A percentile compares a stretch with the other conserved stretches of the same genome.
These are phyloP conservation scores for Mycena venus DNA, from an alignment of 768 basidiomycete species.

Conservation along the genomic window DNA sequence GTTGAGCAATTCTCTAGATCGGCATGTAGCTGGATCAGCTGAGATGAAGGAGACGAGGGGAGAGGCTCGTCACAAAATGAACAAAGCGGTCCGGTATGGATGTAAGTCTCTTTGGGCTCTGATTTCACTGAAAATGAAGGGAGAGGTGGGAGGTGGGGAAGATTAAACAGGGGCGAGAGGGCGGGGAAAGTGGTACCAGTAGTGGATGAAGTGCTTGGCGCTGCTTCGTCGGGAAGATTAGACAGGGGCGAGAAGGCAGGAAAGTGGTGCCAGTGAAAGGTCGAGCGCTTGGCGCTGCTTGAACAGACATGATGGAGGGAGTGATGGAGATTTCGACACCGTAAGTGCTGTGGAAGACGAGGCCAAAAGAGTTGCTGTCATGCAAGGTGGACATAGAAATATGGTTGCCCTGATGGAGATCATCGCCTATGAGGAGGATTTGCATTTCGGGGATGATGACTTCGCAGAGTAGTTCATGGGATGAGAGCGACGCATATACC, in stretches of 20 bases:
- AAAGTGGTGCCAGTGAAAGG: no score
- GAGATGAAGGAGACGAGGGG: background rate
- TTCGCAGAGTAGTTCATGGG: background rate
- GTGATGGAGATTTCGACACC: no score
- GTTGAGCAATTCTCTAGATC: background rate
- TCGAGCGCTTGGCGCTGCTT: no score
- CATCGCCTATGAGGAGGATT: background rate
- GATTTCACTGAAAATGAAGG: no score
- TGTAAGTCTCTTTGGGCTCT: background rate
- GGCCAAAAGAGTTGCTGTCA: background rate
- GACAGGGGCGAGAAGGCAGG: no score
- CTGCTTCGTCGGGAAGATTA: background rate
- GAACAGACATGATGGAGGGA: no score
- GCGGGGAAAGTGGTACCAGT: no score
- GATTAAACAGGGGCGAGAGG: background rate
- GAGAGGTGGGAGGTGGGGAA: background rate
- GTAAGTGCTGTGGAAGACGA: background rate
- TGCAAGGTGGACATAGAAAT: no score
- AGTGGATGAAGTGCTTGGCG: background rate
- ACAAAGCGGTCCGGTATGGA: background rate
- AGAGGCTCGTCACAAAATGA: conserved; percentile 13
- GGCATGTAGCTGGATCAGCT: background rate
- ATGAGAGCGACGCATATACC: background rate
- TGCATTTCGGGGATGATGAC: conserved; percentile 8
- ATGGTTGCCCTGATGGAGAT: background rate